A percentile compares a stretch with the other conserved stretches of the same genome.
Conservation (phyloP, 148 eudicot genomes). For the Bassia scoparia region DNA sequence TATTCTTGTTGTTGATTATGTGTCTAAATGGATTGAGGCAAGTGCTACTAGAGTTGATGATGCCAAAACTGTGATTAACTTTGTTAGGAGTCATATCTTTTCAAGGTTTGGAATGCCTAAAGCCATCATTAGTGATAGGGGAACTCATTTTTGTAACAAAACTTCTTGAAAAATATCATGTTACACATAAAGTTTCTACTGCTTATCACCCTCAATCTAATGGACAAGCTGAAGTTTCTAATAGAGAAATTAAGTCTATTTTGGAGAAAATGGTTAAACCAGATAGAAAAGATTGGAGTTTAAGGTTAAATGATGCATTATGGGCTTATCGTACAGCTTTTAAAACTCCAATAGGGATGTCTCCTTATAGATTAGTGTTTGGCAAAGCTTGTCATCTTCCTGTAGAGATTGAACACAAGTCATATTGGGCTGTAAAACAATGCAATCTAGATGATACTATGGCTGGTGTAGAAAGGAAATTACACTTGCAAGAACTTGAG, state of each 20-base stretch:
- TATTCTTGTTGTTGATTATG: slow-evolving; percentile 10
- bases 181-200: slow-evolving; percentile 12
- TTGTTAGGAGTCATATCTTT: slow-evolving; percentile 16
- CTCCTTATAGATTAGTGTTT: slow-evolving; percentile 9
- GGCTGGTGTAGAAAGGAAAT: not conserved
- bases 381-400: slow-evolving; percentile 19
- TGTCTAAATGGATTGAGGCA: slow-evolving; percentile 17
- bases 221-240: slow-evolving; percentile 16
- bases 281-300: no score
- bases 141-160: no score
- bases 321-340: slow-evolving; percentile 9
- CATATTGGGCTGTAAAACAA: slow-evolving; percentile 13
- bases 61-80: slow-evolving; percentile 16
- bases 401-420: slow-evolving; percentile 1
- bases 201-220: slow-evolving; percentile 22
- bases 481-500: slow-evolving; percentile 13
- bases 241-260: no score
- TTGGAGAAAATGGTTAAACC: no score
- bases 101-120: slow-evolving; percentile 13
- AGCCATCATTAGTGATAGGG: slow-evolving; percentile 23
- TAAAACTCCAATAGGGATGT: slow-evolving; percentile 12
- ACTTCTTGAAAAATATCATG: slow-evolving; percentile 11
- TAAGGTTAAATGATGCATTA: no score
- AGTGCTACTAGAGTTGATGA: slow-evolving; percentile 10
- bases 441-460: not conserved